Evolutionary conservation across 2,329 filamentous ascomycete genomes (phyloP), one percentile per base, ranked within the genome.

Genomic region (Xylaria sp.): DNA sequence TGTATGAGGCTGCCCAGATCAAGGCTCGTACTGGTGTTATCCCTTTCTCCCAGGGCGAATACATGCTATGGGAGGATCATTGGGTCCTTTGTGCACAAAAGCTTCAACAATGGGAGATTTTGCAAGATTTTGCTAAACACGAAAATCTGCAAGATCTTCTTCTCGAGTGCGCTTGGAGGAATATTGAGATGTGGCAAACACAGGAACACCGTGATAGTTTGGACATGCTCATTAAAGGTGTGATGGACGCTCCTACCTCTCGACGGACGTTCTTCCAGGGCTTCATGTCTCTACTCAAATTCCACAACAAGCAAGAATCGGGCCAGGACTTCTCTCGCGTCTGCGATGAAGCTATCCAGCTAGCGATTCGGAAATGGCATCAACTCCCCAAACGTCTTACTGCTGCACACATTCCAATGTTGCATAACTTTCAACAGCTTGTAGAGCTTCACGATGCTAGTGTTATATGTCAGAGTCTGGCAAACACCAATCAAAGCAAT

Each of bases 1-100:
- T 98, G 83, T 99, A 98, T 79, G 96, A 99, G 80, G 91, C 91
- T 64, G 96, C 97, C 0, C 97, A 99, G 80, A 93, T 99, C 79
- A 99, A 98, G 80, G 96, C 97, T 53, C 89, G 97, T 55, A 98
- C 95, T 0, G 96, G 94, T 60, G 93, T 95, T n/a, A 89, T 98
- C 69, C 95, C 96, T 0, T 98, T 98, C 80, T 97, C 95, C 0
- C 93, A 97, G 75, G 94, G 91, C 36, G 96, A 99, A 80, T 99
- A 99, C 81, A 98, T 97, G 88, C 87, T 99, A 0, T 99, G 96
- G 96, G 96, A 99, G 81, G 96, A 99, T 77, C 97, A 99, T 75
- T 99, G 96, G 96, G 91, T 99, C 50, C 87, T 98, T 58, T 99
- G 96, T 79, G 96, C 95, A 0, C 94, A 98, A 81, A 99, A 99